Base-by-base conservation (phyloP, 108 stramenopile species). In the Ochromonas danica region DNA sequence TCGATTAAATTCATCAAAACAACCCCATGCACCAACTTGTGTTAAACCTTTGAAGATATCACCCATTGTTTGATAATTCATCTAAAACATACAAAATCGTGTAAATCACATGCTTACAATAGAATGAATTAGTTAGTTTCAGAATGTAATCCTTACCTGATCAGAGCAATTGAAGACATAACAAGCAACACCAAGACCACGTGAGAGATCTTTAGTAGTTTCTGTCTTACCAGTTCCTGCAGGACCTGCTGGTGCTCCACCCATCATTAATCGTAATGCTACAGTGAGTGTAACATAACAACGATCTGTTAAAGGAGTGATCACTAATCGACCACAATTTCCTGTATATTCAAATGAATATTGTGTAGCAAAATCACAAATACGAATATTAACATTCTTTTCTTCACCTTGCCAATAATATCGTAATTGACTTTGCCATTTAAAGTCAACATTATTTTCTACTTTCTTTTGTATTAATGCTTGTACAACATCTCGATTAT, bases 131-230 rank as follows among this genome's bases (percentile, higher is more conserved):
- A n/a, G n/a, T n/a, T n/a, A n/a, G n/a, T n/a, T n/a, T n/a, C n/a
- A n/a, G n/a, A n/a, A n/a, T 51, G 6, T 51, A 14, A 6, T 14
- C 6, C 45, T 14, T 51, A 51, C 45, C 45, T 89, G 87, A 43
- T 88, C 87, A 33, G 82, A 83, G 78, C 89, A 89, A 78, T 89
- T 89, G 83, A 89, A 88, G 33, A 89, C 89, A 74, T 88, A 88
- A 51, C 86, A 87, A 1, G 85, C 81, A 1, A 87, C 38, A n/a
- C 88, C 89, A 14, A 88, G 61, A 1, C 81, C 85, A n/a, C 84
- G 70, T 17, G 86, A 81, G 0, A 89, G 43, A 45, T 89, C 89
- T 80, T 88, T 86, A 0, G 83, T 83, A 3, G 85, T 83, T 72
- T 86, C 85, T 28, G 85, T 86, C 79, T 86, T 86, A 39, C 85